Evolutionary conservation across 176 grass and related monocot species (phyloP).

Genomic region (Aegilops sharonensis): DNA sequence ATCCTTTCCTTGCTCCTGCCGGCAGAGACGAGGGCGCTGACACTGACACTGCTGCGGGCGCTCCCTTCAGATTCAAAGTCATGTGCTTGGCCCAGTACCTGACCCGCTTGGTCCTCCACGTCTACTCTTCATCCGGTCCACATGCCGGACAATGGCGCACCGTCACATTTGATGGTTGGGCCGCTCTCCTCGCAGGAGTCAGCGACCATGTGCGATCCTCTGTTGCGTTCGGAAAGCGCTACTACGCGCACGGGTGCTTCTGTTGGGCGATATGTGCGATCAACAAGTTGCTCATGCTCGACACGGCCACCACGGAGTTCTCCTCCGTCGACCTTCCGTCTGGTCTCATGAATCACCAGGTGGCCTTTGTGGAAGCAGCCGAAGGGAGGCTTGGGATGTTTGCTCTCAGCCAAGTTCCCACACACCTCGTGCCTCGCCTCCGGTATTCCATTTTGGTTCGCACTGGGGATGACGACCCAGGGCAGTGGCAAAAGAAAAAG

Average conservation of each 20-base stretch:
- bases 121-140: neutral
- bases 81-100: neutral
- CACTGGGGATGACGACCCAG: neutral
- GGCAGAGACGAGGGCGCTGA: neutral
- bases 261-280: neutral
- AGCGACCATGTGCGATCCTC: too few relatives aligned
- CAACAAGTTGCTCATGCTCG: too few relatives aligned
- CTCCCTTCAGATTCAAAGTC: neutral
- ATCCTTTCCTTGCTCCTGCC: neutral
- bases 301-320: too few relatives aligned
- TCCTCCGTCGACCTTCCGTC: too few relatives aligned
- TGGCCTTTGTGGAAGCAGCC: neutral
- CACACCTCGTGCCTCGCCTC: neutral
- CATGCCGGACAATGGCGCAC: neutral
- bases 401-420: neutral
- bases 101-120: neutral
- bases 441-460: neutral
- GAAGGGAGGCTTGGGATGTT: constrained; percentile 3
- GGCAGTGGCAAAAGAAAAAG: neutral
- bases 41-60: too few relatives aligned
- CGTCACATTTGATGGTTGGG: neutral
- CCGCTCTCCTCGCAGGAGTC: neutral
- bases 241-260: neutral
- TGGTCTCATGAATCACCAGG: too few relatives aligned
- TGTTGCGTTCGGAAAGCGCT: neutral